Percentiles rank a stretch among this genome's conserved stretches.
phyloP scores from a whole-genome alignment of 306 rosid species.

The Dalbergia cultrata region DNA sequence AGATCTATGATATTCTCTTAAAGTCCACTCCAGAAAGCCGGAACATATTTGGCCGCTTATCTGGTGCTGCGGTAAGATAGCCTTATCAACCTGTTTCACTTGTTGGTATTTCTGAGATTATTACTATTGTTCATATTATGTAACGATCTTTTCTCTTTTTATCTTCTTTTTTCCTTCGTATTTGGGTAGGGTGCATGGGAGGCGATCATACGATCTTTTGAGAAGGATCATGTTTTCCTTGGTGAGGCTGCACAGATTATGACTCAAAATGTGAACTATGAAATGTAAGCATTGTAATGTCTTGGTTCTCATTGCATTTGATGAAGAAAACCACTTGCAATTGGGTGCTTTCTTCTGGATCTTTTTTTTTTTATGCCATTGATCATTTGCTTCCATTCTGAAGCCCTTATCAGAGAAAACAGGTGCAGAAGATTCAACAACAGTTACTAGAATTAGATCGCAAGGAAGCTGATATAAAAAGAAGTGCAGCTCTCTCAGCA shows the following conservation, averaged over 20 bases:
- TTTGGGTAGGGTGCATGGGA: slow-evolving; percentile 89
- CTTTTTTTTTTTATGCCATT: slow-evolving; percentile 17
- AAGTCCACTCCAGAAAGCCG: slow-evolving; percentile 86
- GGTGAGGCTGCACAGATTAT: slow-evolving; percentile 95
- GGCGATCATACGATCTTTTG: slow-evolving; percentile 71
- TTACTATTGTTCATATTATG: background rate
- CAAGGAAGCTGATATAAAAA: slow-evolving; percentile 90
- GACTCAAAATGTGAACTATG: slow-evolving; percentile 90
- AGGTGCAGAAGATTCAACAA: slow-evolving; percentile 95
- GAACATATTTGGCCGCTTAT: slow-evolving; percentile 87
- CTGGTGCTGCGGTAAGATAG: slow-evolving; percentile 84
- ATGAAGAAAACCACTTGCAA: background rate
- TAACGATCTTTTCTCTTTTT: background rate
- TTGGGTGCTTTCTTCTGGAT: slow-evolving; percentile 20
- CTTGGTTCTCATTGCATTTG: slow-evolving; percentile 8
- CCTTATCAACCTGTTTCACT: background rate
- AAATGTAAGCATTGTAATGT: slow-evolving; percentile 70
- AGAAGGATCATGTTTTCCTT: slow-evolving; percentile 90
- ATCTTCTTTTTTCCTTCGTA: background rate
- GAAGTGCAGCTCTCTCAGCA: slow-evolving; percentile 84
- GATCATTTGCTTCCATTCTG: slow-evolving; percentile 37
- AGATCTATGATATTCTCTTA: slow-evolving; percentile 71
- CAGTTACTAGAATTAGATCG: slow-evolving; percentile 92
- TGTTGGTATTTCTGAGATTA: background rate
- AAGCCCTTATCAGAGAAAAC: slow-evolving; percentile 93